phyloP scores from a whole-genome alignment of 768 basidiomycete species.

The Termitomyces sp. region DNA sequence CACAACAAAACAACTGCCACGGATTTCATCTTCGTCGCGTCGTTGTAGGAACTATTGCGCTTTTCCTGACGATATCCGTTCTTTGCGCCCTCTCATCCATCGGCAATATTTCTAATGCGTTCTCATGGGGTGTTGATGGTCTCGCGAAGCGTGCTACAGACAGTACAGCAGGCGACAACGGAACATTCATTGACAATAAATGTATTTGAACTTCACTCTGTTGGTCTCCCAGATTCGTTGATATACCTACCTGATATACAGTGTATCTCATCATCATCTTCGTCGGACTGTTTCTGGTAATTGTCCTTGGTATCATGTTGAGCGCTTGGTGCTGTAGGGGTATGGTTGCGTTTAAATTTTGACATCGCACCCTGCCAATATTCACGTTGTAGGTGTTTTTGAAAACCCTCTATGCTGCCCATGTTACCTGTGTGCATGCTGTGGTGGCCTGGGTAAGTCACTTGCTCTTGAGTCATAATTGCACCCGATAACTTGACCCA shows the following conservation, averaged over 20 bases:
- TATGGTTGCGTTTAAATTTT: conserved; percentile 13
- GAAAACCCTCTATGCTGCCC: conserved; percentile 64
- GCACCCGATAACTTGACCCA: conserved; percentile 14
- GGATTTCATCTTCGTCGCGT: conserved; percentile 18
- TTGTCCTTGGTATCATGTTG: conserved; percentile 51
- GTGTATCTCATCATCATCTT: conserved; percentile 64
- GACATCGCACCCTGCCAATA: neutral
- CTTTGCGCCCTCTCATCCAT: conserved; percentile 27
- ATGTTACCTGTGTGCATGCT: conserved; percentile 69
- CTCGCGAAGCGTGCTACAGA: conserved; percentile 27
- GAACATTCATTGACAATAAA: conserved; percentile 35
- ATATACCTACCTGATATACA: conserved; percentile 15
- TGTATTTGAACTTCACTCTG: conserved; percentile 21
- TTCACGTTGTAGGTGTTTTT: conserved; percentile 37
- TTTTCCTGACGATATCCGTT: conserved; percentile 24
- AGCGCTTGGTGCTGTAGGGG: conserved; percentile 65
- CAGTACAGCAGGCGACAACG: conserved; percentile 10
- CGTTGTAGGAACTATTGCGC: conserved; percentile 27
- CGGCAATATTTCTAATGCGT: conserved; percentile 17
- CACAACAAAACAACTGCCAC: conserved; percentile 1
- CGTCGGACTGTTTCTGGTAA: conserved; percentile 52
- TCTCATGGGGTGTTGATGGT: conserved; percentile 16
- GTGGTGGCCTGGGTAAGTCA: conserved; percentile 55
- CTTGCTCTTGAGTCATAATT: neutral
- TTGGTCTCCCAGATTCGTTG: neutral